Base-by-base conservation (phyloP, 345 rosid species). In the Euphorbia lathyris region DNA sequence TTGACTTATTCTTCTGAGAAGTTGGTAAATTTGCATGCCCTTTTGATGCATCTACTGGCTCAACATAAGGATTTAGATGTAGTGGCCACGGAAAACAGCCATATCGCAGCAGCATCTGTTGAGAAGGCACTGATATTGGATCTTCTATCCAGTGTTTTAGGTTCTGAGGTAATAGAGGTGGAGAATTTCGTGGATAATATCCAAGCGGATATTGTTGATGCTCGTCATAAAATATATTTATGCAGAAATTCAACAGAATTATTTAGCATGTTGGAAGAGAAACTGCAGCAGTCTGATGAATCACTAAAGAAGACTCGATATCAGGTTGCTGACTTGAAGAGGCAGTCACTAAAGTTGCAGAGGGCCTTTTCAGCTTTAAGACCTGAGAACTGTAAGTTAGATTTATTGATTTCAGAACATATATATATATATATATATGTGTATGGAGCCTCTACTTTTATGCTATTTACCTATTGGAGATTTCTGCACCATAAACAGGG, bases 81-180 rank as follows among this genome's bases (percentile, higher is more conserved):
- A 22, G 82, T 79, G 77, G 79, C 80, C 26, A 63, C 74, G 43
- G 78, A 63, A 69, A 82, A 74, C 68, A 71, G 78, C 38, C 42
- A 62, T 72, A 60, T 82, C 57, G 78, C 87, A 5, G 56, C 81
- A 70, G 81, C 71, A 45, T 83, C 87, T 9, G 71, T 83, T 65
- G 92, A 86, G 78, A 88, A 87, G 83, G 89, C 97, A 58, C 79
- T 91, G 85, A 60, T 73, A 50, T 82, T 83, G 80, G 97, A 92
- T 81, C 84, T 91, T 32, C 82, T 88, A 53, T 85, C 84, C 52
- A 87, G 89, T 57, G 75, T 91, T 78, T 74, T 95, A 69, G 99
- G 86, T 80, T 90, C 97, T 0, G 92, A 90, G 85, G 77, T 90
- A 69, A 84, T 81, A 69, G 93, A 82, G 76, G 88, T 92, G 81